Conservation (phyloP, 1,284 basidiomycete species). For the Moesziomyces aphidis region DNA sequence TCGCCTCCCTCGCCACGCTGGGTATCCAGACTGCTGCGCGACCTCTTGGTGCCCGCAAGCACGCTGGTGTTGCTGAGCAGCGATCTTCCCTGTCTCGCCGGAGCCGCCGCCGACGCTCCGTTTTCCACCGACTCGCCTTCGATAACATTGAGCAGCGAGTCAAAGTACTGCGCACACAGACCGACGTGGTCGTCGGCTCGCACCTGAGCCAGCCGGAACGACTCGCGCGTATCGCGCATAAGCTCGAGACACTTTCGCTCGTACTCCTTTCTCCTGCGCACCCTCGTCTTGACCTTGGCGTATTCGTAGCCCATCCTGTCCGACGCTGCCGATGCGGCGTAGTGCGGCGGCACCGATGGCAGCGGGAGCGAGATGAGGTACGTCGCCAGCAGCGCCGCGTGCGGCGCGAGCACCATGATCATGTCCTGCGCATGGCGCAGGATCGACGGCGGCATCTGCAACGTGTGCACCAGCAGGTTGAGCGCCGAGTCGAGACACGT, state of each 20-base stretch:
- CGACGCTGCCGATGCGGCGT: slow-evolving; percentile 11
- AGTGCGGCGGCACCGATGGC: slow-evolving; percentile 26
- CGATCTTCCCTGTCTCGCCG: slow-evolving; percentile 15
- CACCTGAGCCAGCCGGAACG: slow-evolving; percentile 27
- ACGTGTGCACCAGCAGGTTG: slow-evolving; percentile 38
- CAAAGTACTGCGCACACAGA: slow-evolving; percentile 46
- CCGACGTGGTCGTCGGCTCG: slow-evolving; percentile 41
- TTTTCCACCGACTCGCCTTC: slow-evolving; percentile 22
- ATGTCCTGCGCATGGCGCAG: slow-evolving; percentile 51
- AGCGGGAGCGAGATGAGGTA: slow-evolving; percentile 45
- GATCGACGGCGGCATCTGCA: slow-evolving; percentile 30
- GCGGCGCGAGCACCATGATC: slow-evolving; percentile 50
- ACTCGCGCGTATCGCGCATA: slow-evolving; percentile 43
- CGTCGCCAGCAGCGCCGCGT: slow-evolving; percentile 49
- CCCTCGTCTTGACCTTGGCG: slow-evolving; percentile 37
- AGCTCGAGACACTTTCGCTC: slow-evolving; percentile 45
- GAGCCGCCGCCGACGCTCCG: not conserved
- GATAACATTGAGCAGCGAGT: slow-evolving; percentile 43
- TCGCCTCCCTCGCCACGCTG: slow-evolving; percentile 1
- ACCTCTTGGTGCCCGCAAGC: slow-evolving; percentile 30
- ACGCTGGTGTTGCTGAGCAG: slow-evolving; percentile 15
- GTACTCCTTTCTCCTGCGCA: slow-evolving; percentile 48
- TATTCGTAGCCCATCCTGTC: slow-evolving; percentile 25
- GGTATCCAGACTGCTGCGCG: slow-evolving; percentile 24
- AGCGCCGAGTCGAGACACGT: slow-evolving; percentile 48